These are phyloP conservation scores for Kodamaea anthophila DNA, from an alignment of 1,139 yeast species.

Conservation along the genomic window DNA sequence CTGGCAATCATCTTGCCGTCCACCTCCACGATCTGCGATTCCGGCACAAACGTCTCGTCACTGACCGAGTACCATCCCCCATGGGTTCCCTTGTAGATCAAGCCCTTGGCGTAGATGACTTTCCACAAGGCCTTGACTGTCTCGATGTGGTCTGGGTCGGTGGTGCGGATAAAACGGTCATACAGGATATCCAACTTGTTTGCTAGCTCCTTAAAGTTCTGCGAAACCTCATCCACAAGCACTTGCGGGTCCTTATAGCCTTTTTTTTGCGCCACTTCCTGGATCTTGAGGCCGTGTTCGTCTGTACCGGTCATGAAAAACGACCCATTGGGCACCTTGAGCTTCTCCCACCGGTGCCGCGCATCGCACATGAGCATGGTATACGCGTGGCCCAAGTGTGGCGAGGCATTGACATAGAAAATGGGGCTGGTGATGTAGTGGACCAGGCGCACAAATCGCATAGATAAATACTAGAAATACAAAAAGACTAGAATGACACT, in stretches of 20 bases:
- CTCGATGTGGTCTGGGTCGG: slow-evolving; percentile 68
- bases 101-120: slow-evolving; percentile 50
- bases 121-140: slow-evolving; percentile 72
- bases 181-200: slow-evolving; percentile 47
- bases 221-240: slow-evolving; percentile 68
- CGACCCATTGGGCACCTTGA: slow-evolving; percentile 30
- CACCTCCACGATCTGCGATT: slow-evolving; percentile 55
- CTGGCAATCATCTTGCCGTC: slow-evolving; percentile 48
- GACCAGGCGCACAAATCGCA: no score
- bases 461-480: no score
- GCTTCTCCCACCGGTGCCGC: slow-evolving; percentile 63
- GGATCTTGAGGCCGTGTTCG: slow-evolving; percentile 93
- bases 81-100: slow-evolving; percentile 76
- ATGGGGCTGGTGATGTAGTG: slow-evolving; percentile 88
- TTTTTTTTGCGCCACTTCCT: slow-evolving; percentile 55
- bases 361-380: slow-evolving; percentile 83
- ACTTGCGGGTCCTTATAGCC: slow-evolving; percentile 45
- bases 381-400: slow-evolving; percentile 92
- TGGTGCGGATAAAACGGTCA: slow-evolving; percentile 84
- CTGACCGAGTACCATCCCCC: slow-evolving; percentile 93
- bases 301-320: slow-evolving; percentile 89
- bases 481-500: no score
- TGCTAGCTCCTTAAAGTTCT: slow-evolving; percentile 61
- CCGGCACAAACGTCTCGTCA: slow-evolving; percentile 93
- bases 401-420: slow-evolving; percentile 91